phyloP scores from a whole-genome alignment of 306 rosid species.

The Medicago arabica region DNA sequence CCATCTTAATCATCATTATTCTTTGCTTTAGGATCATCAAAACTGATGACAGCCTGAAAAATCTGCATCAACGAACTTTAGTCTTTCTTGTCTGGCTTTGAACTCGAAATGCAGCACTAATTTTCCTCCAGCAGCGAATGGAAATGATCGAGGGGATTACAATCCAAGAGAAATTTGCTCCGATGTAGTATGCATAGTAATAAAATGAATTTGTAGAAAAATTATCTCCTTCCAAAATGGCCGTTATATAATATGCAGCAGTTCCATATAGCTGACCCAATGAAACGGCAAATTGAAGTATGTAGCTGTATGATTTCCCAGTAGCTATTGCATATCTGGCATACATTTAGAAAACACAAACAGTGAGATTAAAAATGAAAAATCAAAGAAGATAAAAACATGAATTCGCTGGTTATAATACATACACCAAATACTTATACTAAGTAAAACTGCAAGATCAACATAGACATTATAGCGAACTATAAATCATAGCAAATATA shows the following conservation, averaged over 20 bases:
- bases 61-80: constrained; percentile 64
- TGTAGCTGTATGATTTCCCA: constrained; percentile 73
- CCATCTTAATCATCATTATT: not conserved
- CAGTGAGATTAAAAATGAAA: not conserved
- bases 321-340: constrained; percentile 80
- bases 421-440: no score
- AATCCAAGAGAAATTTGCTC: constrained; percentile 77
- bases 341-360: constrained; percentile 30
- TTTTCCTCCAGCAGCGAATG: constrained; percentile 81
- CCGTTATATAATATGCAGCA: constrained; percentile 68
- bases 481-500: no score
- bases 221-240: constrained; percentile 79
- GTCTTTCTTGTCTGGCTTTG: constrained; percentile 65
- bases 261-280: constrained; percentile 88
- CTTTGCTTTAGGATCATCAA: constrained; percentile 5
- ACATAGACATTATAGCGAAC: no score
- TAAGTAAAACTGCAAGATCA: no score
- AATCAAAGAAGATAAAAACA: not conserved
- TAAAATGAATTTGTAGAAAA: constrained; percentile 64
- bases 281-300: constrained; percentile 85
- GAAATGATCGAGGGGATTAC: constrained; percentile 70
- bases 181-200: constrained; percentile 78
- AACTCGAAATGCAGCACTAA: constrained; percentile 55
- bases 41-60: constrained; percentile 4
- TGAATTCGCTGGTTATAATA: not conserved